Base-by-base conservation (phyloP, 2,329 filamentous ascomycete species). In the Diaporthe amygdali region DNA sequence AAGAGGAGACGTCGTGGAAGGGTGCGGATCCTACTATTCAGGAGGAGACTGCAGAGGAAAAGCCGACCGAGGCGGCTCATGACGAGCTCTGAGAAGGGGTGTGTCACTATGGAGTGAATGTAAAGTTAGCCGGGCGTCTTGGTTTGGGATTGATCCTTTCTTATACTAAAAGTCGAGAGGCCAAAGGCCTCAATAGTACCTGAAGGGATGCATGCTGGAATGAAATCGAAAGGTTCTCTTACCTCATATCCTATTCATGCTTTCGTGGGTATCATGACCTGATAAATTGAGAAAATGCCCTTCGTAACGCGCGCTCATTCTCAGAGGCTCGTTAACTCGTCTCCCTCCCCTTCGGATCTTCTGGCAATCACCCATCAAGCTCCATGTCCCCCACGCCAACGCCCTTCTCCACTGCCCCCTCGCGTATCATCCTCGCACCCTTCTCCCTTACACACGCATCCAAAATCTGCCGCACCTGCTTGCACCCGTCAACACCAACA, bases 401-500 rank as follows among this genome's bases (percentile, higher is more conserved):
- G 12, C 86, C 85, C 76, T 80, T 84, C 75, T 85, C 85, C 30
- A 87, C 83, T 5, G 83, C 82, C 0, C 87, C 87, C 74, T 89
- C 88, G 52, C 84, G 83, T 17, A 94, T 80, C 84, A 94, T 89
- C 79, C 86, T 87, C 71, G 83, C 85, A 4, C 93, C 93, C 80
- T 92, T 91, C 54, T 89, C 89, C 78, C 92, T 90, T 55, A 98
- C 91, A 17, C 97, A 92, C 8, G 87, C 86, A 80, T 98, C 95
- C 77, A 99, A 79, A 63, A 97, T 92, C 75, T 90, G 88, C 74
- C 94, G 89, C 47, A 98, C 91, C 79, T 95, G 92, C 82, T 92
- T 94, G 81, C 96, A 98, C 6, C 95, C 96, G 79, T 98, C 95
- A 61, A 98, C 91, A 0, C 93, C 96, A 1, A 97, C 94, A 0